Evolutionary conservation across 176 grass and related monocot genomes (phyloP), one percentile per base, ranked within the genome.

Genomic region (Guadua angustifolia): DNA sequence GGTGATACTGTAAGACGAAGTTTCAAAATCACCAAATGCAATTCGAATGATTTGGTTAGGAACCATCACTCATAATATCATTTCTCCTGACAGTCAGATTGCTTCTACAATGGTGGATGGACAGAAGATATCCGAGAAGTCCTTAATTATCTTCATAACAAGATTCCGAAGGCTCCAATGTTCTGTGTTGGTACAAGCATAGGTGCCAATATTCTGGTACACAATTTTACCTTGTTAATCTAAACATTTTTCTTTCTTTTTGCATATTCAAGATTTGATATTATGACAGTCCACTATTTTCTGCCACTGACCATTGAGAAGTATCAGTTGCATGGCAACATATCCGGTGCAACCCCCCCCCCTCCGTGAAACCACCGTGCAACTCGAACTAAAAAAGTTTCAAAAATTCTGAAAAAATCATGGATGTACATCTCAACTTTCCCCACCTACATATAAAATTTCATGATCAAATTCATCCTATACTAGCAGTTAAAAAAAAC

Each of bases 181-280:
- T 94, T 95, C 89, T 86, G 91, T 71, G 88, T 99, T 85, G 96
- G 96, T 77, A 99, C 96, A 73, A 99, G 96, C 68, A 95, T 99
- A 87, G 96, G 96, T 69, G 96, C 96, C 70, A 99, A 99, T 86
- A 89, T 99, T 79, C 64, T 99, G 96, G 96, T 99, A 90, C 43
- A 71, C 42, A 51, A 57, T 49, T 85, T 73, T 29, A 67, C 11
- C 22, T 86, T 66, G 32, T 26, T 73, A 42, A 59, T 66, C 15
- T 62, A 52, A 40, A 84, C 1, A 39, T 65, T 7, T 21, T 53
- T 33, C 42, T 43, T 43, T 43, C 42, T 43, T 43, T 43, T 43
- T 43, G 42, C 42, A 43, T 43, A 43, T 43, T 43, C 7, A 43
- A 43, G 42, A 43, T 43, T 43, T 43, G 42, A 43, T 43, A 43